These are phyloP conservation scores for Beta vulgaris DNA, from an alignment of 148 eudicot species.

Conservation along the genomic window DNA sequence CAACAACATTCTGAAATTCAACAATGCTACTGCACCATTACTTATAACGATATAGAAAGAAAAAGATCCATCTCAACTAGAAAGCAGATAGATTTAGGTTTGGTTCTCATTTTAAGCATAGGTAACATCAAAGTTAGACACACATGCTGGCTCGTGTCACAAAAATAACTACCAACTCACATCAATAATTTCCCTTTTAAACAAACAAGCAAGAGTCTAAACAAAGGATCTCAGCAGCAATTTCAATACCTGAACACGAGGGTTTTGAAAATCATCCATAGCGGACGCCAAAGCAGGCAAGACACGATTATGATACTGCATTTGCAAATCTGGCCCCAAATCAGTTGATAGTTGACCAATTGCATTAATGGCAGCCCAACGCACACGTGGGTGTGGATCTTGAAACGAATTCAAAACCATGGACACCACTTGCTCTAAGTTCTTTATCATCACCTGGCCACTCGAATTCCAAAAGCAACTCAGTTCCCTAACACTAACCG, in stretches of 20 bases:
- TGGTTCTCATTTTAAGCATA: neutral
- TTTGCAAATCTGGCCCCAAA: slow-evolving; percentile 91
- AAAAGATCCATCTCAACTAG: neutral
- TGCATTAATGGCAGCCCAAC: slow-evolving; percentile 99
- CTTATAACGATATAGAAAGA: no score
- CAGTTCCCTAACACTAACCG: neutral
- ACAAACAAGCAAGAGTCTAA: neutral
- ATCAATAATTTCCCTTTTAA: neutral
- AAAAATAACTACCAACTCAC: neutral
- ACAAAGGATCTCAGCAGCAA: neutral
- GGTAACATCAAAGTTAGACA: neutral
- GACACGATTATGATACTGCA: slow-evolving; percentile 40
- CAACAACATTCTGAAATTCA: neutral
- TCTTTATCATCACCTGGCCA: slow-evolving; percentile 79
- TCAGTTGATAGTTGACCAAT: slow-evolving; percentile 90
- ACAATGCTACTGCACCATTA: no score
- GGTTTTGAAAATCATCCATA: slow-evolving; percentile 93
- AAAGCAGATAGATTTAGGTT: neutral
- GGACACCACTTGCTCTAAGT: slow-evolving; percentile 73
- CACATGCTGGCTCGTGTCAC: neutral
- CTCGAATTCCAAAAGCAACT: neutral
- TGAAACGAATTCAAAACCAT: slow-evolving; percentile 88
- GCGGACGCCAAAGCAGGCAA: slow-evolving; percentile 54
- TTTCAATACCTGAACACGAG: slow-evolving; percentile 70
- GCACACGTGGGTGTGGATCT: slow-evolving; percentile 87